Evolutionary conservation across 23 red algal genomes (phyloP).

Genomic region (Gracilaria vermiculophylla): DNA sequence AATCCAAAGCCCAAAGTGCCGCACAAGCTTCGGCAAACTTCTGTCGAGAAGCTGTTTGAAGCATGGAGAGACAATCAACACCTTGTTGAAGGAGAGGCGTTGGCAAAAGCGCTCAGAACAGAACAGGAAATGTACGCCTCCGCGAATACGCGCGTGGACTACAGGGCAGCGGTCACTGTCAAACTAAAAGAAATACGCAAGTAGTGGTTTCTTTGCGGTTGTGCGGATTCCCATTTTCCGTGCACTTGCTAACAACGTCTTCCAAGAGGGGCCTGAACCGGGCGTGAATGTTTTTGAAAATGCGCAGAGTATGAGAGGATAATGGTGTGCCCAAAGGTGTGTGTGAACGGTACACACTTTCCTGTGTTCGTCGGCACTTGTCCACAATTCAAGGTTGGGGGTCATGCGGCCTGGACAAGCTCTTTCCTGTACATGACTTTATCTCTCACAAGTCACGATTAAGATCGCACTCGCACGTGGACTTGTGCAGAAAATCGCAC

Average conservation of each 20-base stretch:
- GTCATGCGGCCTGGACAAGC: too few species aligned
- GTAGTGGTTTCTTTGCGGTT: background rate
- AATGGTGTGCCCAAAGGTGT: too few species aligned
- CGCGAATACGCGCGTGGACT: slow-evolving; percentile 31
- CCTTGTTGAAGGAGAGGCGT: slow-evolving; percentile 1
- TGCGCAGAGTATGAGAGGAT: too few species aligned
- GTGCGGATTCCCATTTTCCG: background rate
- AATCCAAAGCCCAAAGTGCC: slow-evolving; percentile 37
- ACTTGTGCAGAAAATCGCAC: too few species aligned
- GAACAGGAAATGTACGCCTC: slow-evolving; percentile 58
- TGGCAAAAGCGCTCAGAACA: slow-evolving; percentile 18
- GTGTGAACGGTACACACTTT: too few species aligned
- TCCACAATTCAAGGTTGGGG: too few species aligned
- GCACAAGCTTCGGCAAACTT: slow-evolving; percentile 46
- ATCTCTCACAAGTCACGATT: too few species aligned
- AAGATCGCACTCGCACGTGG: too few species aligned
- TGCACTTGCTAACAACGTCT: background rate
- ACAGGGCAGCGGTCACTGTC: slow-evolving; percentile 38
- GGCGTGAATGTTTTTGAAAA: too few species aligned
- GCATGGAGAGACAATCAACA: slow-evolving; percentile 29
- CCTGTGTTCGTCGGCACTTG: too few species aligned
- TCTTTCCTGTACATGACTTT: too few species aligned
- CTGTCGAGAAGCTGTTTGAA: slow-evolving; percentile 50
- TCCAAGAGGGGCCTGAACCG: background rate
- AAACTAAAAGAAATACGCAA: slow-evolving; percentile 58